Evolutionary conservation across 768 basidiomycete species (phyloP), one percentile per base, ranked within the genome.

Genomic region (Leucocoprinus sp.): DNA sequence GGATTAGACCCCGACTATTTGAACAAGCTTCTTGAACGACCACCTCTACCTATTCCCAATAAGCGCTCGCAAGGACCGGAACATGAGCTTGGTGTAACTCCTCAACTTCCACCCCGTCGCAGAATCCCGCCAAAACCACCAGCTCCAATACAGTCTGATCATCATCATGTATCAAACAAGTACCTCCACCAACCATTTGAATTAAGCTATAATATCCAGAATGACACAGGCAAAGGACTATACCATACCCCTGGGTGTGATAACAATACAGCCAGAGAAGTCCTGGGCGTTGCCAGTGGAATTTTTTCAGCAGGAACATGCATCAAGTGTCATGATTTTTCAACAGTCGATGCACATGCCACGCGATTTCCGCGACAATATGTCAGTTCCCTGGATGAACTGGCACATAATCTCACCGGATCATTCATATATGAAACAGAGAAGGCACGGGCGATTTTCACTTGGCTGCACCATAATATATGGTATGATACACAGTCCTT

Each of bases 401-500:
- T 75, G 35, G 69, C 71, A 0, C 54, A 60, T 39, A 60, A 63
- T 50, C 60, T 74, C 31, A 65, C 68, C 11, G 61, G 57, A 21
- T 70, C 71, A 11, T 75, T 70, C 52, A 45, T 54, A 9, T 59
- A 60, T 28, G 67, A 71, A 50, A 63, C 65, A 2, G 71, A 73
- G 46, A 72, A 71, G 53, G 71, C 66, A 18, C 57, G 73, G 45
- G 68, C 67, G 8, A 64, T 73, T 35, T 73, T 70, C 56, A 63
- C 62, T 17, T 75, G 72, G 72, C 59, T 72, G 17, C 68, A 72
- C 50, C 57, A 64, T 49, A 75, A 73, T 51, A 69, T 75, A 51
- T 57, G 61, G 11, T 74, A 73, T 52, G 71, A 73, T 50, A 52
- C 63, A 21, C 60, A 61, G 18, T 49, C 66, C 11, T 73, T 75